Percentiles rank a stretch among this genome's conserved stretches.
Conservation (phyloP, 2,329 filamentous ascomycete species). For the Neoascochyta sp. region DNA sequence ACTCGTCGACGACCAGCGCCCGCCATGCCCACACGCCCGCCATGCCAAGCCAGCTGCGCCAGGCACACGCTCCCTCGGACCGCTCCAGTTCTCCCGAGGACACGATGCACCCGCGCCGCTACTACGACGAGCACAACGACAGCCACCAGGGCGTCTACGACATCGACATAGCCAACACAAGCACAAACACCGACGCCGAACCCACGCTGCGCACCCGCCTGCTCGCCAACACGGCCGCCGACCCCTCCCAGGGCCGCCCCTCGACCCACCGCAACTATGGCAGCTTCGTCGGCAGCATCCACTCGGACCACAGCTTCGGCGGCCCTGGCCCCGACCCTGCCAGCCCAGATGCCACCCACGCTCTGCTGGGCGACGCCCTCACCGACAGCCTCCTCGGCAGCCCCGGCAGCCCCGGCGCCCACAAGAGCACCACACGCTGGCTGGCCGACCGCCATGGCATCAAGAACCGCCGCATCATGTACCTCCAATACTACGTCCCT, state of each 20-base stretch:
- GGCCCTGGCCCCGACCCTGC: constrained; percentile 33
- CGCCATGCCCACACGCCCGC: constrained; percentile 34
- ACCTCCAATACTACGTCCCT: constrained; percentile 89
- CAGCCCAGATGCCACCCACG: constrained; percentile 34
- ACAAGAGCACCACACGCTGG: constrained; percentile 68
- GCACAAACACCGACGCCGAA: constrained; percentile 8
- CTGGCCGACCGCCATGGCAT: constrained; percentile 71
- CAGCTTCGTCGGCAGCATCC: constrained; percentile 53
- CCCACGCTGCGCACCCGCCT: constrained; percentile 40
- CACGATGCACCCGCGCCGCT: constrained; percentile 26
- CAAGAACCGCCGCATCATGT: constrained; percentile 71
- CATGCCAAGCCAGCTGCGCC: constrained; percentile 41
- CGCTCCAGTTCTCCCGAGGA: constrained; percentile 44
- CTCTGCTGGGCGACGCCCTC: constrained; percentile 42
- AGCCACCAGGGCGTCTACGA: constrained; percentile 14
- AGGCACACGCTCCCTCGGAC: constrained; percentile 42
- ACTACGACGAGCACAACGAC: constrained; percentile 17
- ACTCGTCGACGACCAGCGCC: constrained; percentile 29
- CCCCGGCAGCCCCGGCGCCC: constrained; percentile 54
- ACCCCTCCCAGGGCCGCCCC: constrained; percentile 48
- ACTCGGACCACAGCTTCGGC: constrained; percentile 40
- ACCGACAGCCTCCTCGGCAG: constrained; percentile 44
- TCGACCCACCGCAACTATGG: constrained; percentile 53
- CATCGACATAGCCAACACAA: constrained; percentile 25
- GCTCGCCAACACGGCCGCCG: constrained; percentile 37